Base-by-base conservation (phyloP, 805 yeast species). In the Wickerhamiella azyma region DNA sequence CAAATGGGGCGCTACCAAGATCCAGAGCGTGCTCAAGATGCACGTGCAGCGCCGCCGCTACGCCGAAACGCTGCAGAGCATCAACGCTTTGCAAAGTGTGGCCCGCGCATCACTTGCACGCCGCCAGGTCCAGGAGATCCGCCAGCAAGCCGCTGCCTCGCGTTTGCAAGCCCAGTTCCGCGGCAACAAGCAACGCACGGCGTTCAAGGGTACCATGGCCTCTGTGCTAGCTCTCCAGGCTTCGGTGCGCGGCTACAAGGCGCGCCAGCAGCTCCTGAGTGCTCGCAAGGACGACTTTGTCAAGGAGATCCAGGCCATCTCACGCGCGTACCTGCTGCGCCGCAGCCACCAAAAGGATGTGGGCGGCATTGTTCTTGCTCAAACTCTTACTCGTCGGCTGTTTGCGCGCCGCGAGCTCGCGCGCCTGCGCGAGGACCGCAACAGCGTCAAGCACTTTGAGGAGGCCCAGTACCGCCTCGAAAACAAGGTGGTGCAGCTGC, bases 401-500 rank as follows among this genome's bases (percentile, higher is more conserved):
- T 65, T 70, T 49, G 99, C 99, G 21, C 68, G 68, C 51, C 67
- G 66, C 43, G 80, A 81, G 60, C 75, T 84, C 55, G 66, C 67
- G 52, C 65, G 69, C 48, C 69, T 85, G 62, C 83, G 77, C 60
- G 72, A 72, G n/a, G 97, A 92, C 53, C 95, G 96, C 26, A 85
- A 85, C 61, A 85, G 95, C 13, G 94, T 85, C 39, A 80, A 81
- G 60, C 94, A 81, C 59, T 74, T 85, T 68, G 77, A 85, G 64
- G 95, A 89, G 62, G 94, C 85, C 35, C 86, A 94, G 57, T 92
- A 85, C 66, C 77, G 82, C 61, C 74, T 94, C 57, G 99, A 92
- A 64, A 92, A 92, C 65, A 92, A 94, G 70, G 96, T 94, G n/a
- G 86, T 92, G 53, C 94, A 88, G 64, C 75, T 92, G 55, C 89